phyloP scores from a whole-genome alignment of 2,329 filamentous ascomycete species.

The Fusarium verrucosum region DNA sequence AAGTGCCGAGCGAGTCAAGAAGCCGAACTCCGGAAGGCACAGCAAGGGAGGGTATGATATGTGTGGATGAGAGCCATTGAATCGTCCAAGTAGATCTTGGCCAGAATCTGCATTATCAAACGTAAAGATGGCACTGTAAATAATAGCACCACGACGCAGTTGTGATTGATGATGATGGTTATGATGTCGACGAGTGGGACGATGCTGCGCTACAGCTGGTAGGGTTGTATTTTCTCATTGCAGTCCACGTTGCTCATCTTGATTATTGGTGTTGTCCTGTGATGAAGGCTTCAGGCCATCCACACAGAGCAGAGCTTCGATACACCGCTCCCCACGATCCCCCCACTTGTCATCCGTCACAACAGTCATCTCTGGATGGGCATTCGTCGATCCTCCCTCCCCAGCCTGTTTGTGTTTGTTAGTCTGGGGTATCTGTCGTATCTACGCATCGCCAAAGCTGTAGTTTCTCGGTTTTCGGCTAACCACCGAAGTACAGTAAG shows the following conservation, averaged over 20 bases:
- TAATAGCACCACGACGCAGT: background rate
- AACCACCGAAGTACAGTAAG: slow-evolving; percentile 37
- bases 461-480: slow-evolving; percentile 34
- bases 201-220: slow-evolving; percentile 7
- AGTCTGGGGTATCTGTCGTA: slow-evolving; percentile 34
- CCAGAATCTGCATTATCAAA: slow-evolving; percentile 13
- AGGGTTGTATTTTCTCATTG: slow-evolving; percentile 25
- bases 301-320: slow-evolving; percentile 29
- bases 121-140: too few relatives aligned
- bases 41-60: background rate
- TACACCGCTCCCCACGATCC: slow-evolving; percentile 44
- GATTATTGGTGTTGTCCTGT: slow-evolving; percentile 20
- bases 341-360: slow-evolving; percentile 33
- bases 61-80: slow-evolving; percentile 8
- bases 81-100: background rate
- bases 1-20: slow-evolving; percentile 36
- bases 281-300: slow-evolving; percentile 33
- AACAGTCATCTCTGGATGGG: slow-evolving; percentile 25
- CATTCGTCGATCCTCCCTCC: slow-evolving; percentile 35
- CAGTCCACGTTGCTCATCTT: slow-evolving; percentile 29
- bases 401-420: slow-evolving; percentile 15
- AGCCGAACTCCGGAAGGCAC: slow-evolving; percentile 20
- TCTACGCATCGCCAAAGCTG: background rate
- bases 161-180: too few relatives aligned
- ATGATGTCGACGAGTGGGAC: slow-evolving; percentile 35